A percentile compares a stretch with the other conserved stretches of the same genome.
phyloP scores from a whole-genome alignment of 2,329 filamentous ascomycete genomes.

The Diaporthe citriasiana region DNA sequence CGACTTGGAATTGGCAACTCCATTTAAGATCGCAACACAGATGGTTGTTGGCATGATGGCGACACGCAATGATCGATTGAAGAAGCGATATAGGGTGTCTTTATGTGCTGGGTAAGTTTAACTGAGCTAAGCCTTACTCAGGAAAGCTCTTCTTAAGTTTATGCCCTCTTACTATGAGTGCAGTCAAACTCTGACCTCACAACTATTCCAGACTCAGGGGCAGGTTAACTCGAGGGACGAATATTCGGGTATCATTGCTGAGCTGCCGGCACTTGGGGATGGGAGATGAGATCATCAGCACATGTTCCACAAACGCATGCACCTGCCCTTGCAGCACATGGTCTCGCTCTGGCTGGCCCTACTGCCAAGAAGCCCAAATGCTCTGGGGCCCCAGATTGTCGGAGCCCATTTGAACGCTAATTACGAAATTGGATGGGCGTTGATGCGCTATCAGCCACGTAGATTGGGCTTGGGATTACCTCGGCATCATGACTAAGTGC shows the following conservation, averaged over 20 bases:
- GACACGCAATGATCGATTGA: no score
- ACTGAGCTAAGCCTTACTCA: no score
- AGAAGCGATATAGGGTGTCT: no score
- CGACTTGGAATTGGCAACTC: no score
- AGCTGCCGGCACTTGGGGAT: neutral
- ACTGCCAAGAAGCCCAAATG: constrained; percentile 7
- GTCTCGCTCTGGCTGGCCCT: neutral
- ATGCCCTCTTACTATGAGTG: no score
- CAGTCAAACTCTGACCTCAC: no score
- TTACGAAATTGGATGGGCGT: constrained; percentile 14
- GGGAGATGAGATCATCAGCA: neutral
- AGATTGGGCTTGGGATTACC: constrained; percentile 19
- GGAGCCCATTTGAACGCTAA: constrained; percentile 26
- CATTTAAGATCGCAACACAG: no score
- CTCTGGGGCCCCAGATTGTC: constrained; percentile 23
- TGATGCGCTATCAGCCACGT: constrained; percentile 2
- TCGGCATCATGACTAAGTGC: constrained; percentile 31
- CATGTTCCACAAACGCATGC: neutral
- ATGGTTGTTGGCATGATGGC: no score
- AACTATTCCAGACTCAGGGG: no score
- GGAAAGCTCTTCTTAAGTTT: no score
- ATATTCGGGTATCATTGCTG: neutral
- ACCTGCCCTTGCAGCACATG: neutral
- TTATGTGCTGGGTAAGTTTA: no score
- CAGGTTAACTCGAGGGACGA: no score